phyloP scores from a whole-genome alignment of 73 alveolate genomes.

The Symbiodinium pilosum region DNA sequence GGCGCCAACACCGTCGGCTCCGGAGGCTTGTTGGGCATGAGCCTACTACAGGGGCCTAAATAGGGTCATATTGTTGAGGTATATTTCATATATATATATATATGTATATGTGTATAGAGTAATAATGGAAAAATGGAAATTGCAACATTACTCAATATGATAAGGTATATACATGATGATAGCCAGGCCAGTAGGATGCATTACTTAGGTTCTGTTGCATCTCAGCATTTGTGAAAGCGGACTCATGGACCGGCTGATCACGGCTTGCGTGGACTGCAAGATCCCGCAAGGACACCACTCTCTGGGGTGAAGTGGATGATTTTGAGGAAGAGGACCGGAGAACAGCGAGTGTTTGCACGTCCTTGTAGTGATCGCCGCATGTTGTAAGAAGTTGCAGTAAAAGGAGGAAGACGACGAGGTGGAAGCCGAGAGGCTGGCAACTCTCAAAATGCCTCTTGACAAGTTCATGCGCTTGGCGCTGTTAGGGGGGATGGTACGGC shows the following conservation, averaged over 20 bases:
- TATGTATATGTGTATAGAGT: not conserved
- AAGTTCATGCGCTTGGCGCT: not conserved
- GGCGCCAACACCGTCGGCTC: slow-evolving; percentile 76
- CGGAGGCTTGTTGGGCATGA: slow-evolving; percentile 4
- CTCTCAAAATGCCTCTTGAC: no score
- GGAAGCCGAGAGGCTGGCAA: slow-evolving; percentile 63
- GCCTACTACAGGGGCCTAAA: not conserved
- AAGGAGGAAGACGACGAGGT: slow-evolving; percentile 83
- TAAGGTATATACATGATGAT: no score
- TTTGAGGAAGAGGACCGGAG: slow-evolving; percentile 60
- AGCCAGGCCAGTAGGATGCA: no score
- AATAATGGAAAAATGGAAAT: no score
- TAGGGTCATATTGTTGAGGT: no score
- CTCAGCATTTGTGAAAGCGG: no score
- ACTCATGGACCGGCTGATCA: no score
- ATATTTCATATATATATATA: no score
- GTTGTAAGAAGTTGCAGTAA: not conserved
- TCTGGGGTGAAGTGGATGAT: slow-evolving; percentile 89
- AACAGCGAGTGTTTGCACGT: no score
- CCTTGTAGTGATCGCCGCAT: not conserved
- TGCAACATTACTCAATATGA: no score
- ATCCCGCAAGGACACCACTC: slow-evolving; percentile 15
- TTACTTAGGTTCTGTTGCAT: no score
- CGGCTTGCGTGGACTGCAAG: no score
- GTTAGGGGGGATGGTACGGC: slow-evolving; percentile 86